Evolutionary conservation across 2,329 filamentous ascomycete species (phyloP).

Genomic region (Sporothrix brunneoviolacea): DNA sequence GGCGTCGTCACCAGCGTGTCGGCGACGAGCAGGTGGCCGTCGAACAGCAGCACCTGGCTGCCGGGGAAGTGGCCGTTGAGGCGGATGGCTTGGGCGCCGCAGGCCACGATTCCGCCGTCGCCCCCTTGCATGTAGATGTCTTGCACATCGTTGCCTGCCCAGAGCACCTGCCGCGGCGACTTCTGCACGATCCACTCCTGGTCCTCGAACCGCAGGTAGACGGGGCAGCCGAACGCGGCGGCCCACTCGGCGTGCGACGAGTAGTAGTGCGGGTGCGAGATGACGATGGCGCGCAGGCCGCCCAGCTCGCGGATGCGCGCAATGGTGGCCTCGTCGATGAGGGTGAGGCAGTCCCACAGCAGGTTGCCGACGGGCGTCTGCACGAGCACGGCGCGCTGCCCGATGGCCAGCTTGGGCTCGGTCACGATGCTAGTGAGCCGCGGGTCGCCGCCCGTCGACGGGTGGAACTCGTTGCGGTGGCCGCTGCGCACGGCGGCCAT

Average conservation of each 20-base stretch:
- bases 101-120: conserved; percentile 28
- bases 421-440: conserved; percentile 42
- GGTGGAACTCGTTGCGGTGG: conserved; percentile 49
- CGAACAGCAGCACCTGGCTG: conserved; percentile 59
- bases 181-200: conserved; percentile 51
- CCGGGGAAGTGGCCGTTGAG: conserved; percentile 76
- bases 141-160: conserved; percentile 35
- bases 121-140: conserved; percentile 24
- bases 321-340: conserved; percentile 60
- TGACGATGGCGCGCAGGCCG: conserved; percentile 64
- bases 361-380: conserved; percentile 61
- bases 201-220: conserved; percentile 64
- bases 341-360: conserved; percentile 72
- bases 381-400: conserved; percentile 66
- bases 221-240: conserved; percentile 57
- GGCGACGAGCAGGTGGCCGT: conserved; percentile 59
- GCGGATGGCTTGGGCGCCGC: conserved; percentile 52
- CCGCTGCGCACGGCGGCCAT: conserved; percentile 38
- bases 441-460: conserved; percentile 35
- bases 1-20: conserved; percentile 72
- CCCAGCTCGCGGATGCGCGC: conserved; percentile 50
- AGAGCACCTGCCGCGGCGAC: conserved; percentile 38
- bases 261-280: conserved; percentile 79
- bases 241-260: conserved; percentile 72
- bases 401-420: conserved; percentile 61